These are phyloP conservation scores for Arthrobotrys sphaeroides DNA, from an alignment of 2,329 filamentous ascomycete species.

Conservation along the genomic window DNA sequence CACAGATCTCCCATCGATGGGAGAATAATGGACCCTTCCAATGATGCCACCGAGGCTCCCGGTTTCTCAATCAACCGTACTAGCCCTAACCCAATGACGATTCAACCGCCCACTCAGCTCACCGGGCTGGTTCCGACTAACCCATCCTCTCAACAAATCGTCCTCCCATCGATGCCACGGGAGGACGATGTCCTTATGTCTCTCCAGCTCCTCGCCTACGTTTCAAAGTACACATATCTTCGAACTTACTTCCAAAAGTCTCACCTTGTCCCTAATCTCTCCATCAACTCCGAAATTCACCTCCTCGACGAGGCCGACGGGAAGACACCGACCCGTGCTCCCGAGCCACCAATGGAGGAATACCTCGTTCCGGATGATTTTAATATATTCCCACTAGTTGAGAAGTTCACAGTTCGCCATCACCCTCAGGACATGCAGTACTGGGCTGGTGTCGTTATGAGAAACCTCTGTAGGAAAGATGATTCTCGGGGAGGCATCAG, in stretches of 20 bases:
- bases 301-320: conserved; percentile 73
- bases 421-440: conserved; percentile 99
- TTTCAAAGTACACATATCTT: conserved; percentile 98
- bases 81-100: conserved; percentile 45
- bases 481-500: conserved; percentile 92
- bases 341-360: conserved; percentile 72
- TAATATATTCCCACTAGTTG: conserved; percentile 97
- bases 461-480: conserved; percentile 97
- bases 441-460: conserved; percentile 99
- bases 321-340: conserved; percentile 69
- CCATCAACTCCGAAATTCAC: conserved; percentile 85
- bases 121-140: conserved; percentile 82
- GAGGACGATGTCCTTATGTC: conserved; percentile 99
- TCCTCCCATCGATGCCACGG: conserved; percentile 89
- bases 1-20: conserved; percentile 85
- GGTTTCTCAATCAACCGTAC: conserved; percentile 68
- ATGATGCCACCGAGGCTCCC: conserved; percentile 74
- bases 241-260: conserved; percentile 94
- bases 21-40: conserved; percentile 78
- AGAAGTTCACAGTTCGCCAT: conserved; percentile 96
- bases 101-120: conserved; percentile 68
- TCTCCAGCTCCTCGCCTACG: conserved; percentile 92
- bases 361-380: conserved; percentile 92
- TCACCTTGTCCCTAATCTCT: conserved; percentile 89
- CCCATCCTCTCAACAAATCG: conserved; percentile 72